A percentile compares a stretch with the other conserved stretches of the same genome.
Evolutionary conservation across 1,284 basidiomycete species (phyloP).

Genomic region (Ganoderma sp.): DNA sequence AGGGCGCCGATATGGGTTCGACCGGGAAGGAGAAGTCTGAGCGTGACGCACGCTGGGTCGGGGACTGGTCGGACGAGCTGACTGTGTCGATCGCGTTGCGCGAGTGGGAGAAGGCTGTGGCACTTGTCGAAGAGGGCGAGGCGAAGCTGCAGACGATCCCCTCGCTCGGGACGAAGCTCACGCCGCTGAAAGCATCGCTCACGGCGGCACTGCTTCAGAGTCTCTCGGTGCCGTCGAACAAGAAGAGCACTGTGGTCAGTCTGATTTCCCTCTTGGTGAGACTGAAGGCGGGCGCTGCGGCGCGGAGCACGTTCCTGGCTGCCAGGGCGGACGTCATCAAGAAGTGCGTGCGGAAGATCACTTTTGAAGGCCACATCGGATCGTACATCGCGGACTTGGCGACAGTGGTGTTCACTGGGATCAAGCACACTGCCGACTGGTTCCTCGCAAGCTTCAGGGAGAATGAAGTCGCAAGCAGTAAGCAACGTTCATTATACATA

Average conservation of each 20-base stretch:
- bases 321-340: constrained; percentile 82
- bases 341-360: constrained; percentile 81
- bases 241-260: constrained; percentile 77
- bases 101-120: constrained; percentile 87
- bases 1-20: constrained; percentile 55
- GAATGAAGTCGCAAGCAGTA: constrained; percentile 90
- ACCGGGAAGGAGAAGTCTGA: constrained; percentile 74
- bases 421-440: constrained; percentile 98
- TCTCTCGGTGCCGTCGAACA: constrained; percentile 76
- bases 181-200: constrained; percentile 72
- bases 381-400: constrained; percentile 83
- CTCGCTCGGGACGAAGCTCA: constrained; percentile 64
- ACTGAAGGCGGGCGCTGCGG: constrained; percentile 79
- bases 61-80: constrained; percentile 90
- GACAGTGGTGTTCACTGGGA: constrained; percentile 84
- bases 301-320: constrained; percentile 82
- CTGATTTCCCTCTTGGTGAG: constrained; percentile 78
- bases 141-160: constrained; percentile 63
- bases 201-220: constrained; percentile 76
- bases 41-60: constrained; percentile 82
- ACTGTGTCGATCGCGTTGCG: constrained; percentile 91
- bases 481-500: constrained; percentile 38
- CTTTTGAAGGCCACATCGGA: constrained; percentile 90
- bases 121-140: constrained; percentile 84
- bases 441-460: constrained; percentile 96